phyloP scores from a whole-genome alignment of 345 rosid genomes.

The Arabidopsis arenosa region DNA sequence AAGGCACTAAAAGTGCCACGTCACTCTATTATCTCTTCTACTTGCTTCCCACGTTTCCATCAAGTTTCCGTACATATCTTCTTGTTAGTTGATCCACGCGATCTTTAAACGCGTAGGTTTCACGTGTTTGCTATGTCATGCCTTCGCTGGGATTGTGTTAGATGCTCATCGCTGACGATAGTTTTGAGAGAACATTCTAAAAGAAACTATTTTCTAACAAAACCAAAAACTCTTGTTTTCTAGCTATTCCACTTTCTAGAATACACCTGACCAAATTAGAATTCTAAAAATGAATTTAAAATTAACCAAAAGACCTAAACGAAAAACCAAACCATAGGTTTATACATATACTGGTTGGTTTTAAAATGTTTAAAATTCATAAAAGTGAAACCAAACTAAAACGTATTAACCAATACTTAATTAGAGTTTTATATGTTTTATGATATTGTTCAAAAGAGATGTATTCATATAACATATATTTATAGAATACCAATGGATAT shows the following conservation, averaged over 20 bases:
- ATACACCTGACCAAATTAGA: not conserved
- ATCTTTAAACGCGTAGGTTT: slow-evolving; percentile 4
- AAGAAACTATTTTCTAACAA: not conserved
- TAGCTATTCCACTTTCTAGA: not conserved
- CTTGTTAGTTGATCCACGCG: slow-evolving; percentile 23
- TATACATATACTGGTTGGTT: not conserved
- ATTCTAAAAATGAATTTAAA: not conserved
- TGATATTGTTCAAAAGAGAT: not conserved
- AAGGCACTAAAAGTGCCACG: slow-evolving; percentile 32
- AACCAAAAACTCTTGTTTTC: not conserved
- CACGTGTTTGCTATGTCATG: slow-evolving; percentile 26
- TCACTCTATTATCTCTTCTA: slow-evolving; percentile 32
- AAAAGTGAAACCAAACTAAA: not conserved
- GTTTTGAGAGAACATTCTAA: slow-evolving; percentile 6
- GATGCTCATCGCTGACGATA: slow-evolving; percentile 38
- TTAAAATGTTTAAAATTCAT: not conserved
- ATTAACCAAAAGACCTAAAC: not conserved
- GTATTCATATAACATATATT: not conserved
- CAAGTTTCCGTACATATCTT: slow-evolving; percentile 37
- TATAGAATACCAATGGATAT: not conserved
- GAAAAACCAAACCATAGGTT: not conserved
- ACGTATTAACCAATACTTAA: not conserved
- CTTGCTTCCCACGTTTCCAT: slow-evolving; percentile 46
- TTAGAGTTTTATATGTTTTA: not conserved
- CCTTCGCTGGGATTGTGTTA: slow-evolving; percentile 19